Percentiles rank a stretch among this genome's conserved stretches.
Evolutionary conservation across 768 basidiomycete species (phyloP).

Genomic region (Lactifluus hygrophoroides): DNA sequence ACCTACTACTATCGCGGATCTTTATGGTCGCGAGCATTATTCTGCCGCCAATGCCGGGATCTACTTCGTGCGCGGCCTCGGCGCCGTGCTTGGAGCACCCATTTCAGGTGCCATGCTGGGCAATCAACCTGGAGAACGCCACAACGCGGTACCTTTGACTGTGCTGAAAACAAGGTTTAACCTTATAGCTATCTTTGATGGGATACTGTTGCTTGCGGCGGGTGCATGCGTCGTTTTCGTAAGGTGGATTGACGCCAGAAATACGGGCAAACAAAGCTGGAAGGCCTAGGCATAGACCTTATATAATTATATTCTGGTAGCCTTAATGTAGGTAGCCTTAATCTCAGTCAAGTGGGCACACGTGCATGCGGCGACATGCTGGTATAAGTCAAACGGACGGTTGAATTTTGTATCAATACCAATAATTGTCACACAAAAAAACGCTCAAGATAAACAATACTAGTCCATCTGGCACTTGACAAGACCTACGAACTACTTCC

Average conservation of each 20-base stretch:
- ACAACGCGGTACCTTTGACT: not conserved
- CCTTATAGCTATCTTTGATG: conserved; percentile 33
- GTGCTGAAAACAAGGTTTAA: conserved; percentile 28
- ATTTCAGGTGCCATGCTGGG: conserved; percentile 36
- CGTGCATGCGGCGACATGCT: not conserved
- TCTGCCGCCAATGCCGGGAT: conserved; percentile 34
- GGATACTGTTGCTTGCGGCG: conserved; percentile 30
- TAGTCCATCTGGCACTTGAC: not conserved
- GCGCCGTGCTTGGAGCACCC: conserved; percentile 35
- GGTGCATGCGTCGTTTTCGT: conserved; percentile 35
- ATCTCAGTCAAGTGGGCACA: not conserved
- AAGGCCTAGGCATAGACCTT: conserved; percentile 31
- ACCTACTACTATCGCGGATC: conserved; percentile 36
- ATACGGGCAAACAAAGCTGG: conserved; percentile 35
- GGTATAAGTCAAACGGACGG: not conserved
- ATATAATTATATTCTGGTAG: not conserved
- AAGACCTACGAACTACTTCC: conserved; percentile 31
- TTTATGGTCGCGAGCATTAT: conserved; percentile 38
- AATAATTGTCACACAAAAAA: not conserved
- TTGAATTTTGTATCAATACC: not conserved
- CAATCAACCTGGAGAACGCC: conserved; percentile 19
- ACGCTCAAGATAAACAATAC: not conserved
- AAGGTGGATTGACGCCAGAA: conserved; percentile 34
- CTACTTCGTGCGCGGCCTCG: conserved; percentile 36
- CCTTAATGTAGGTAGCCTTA: conserved; percentile 6